Evolutionary conservation across 331 rosid genomes (phyloP), one percentile per base, ranked within the genome.

Genomic region (Saraca asoca): DNA sequence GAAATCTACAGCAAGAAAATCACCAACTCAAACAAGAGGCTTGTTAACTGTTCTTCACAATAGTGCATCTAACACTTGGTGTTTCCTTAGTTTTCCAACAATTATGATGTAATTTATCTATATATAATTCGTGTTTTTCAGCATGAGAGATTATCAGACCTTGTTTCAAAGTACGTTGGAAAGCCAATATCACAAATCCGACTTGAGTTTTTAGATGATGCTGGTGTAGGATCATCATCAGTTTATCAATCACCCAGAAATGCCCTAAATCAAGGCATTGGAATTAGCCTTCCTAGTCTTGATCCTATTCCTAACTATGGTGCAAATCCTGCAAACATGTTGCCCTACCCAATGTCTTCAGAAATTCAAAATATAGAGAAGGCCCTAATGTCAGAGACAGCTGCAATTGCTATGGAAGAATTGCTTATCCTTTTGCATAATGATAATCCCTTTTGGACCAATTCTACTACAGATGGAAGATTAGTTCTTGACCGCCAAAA

Each of bases 361-460:
- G 64, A 37, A 41, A 46, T 53, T 53, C 11, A 66, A 12, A 76
- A 76, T 6, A 45, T 20, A 66, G 89, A 91, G 34, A 87, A 65
- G 39, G 57, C 19, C 4, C 14, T 58, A 1, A 80, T 89, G 85
- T n/a, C 4, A 1, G 82, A 85, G 46, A 69, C 70, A 3, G 89
- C 89, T n/a, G 60, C 49, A 3, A 16, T 15, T 37, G 86, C 95
- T 6, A 31, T 83, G 81, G 86, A 80, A 8, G 96, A 91, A 58
- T 51, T 91, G n/a, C 39, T 66, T 29, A 75, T 61, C 63, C 78
- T 85, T 7, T 7, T 87, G 49, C 45, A 20, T 9, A 14, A 69
- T 12, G 59, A 83, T 5, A 88, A 85, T 41, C 92, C 90, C 14
- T 65, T 87, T 14, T 91, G 95, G 98, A 19, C 58, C 7, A 68